Conservation (phyloP, 352 stramenopile species). For the Phytophthora palmivora region DNA sequence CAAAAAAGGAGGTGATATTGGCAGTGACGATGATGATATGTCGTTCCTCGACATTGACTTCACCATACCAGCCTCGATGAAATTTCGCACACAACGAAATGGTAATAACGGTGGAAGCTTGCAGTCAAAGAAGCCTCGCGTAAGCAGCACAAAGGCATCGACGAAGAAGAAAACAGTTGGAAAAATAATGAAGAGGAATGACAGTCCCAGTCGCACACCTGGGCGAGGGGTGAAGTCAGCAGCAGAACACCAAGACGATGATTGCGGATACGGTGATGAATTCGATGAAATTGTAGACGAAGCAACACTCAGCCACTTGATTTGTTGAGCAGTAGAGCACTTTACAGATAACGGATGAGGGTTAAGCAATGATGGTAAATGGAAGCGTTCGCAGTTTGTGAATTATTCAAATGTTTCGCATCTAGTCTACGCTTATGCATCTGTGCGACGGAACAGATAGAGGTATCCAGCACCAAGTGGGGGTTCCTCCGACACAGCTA, state of each 20-base stretch:
- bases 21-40: slow-evolving; percentile 46
- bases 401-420: slow-evolving; percentile 15
- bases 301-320: slow-evolving; percentile 52
- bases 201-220: neutral
- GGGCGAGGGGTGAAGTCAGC: neutral
- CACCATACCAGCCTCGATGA: slow-evolving; percentile 48
- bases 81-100: slow-evolving; percentile 15
- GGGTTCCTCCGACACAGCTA: slow-evolving; percentile 94
- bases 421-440: slow-evolving; percentile 38
- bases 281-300: slow-evolving; percentile 88
- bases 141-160: neutral
- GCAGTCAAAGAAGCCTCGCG: slow-evolving; percentile 29
- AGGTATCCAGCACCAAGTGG: slow-evolving; percentile 96
- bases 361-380: slow-evolving; percentile 7
- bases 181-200: slow-evolving; percentile 4
- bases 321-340: slow-evolving; percentile 49
- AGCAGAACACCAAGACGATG: slow-evolving; percentile 34
- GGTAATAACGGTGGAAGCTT: slow-evolving; percentile 14
- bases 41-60: slow-evolving; percentile 60
- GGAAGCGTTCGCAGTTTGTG: slow-evolving; percentile 1
- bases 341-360: too few species aligned
- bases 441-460: slow-evolving; percentile 92
- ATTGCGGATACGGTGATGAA: slow-evolving; percentile 78
- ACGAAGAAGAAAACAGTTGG: slow-evolving; percentile 12
- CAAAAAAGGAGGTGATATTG: slow-evolving; percentile 14